Percentiles rank a stretch among this genome's conserved stretches.
Evolutionary conservation across 2,329 filamentous ascomycete genomes (phyloP).

Genomic region (Parastagonospora avenae): DNA sequence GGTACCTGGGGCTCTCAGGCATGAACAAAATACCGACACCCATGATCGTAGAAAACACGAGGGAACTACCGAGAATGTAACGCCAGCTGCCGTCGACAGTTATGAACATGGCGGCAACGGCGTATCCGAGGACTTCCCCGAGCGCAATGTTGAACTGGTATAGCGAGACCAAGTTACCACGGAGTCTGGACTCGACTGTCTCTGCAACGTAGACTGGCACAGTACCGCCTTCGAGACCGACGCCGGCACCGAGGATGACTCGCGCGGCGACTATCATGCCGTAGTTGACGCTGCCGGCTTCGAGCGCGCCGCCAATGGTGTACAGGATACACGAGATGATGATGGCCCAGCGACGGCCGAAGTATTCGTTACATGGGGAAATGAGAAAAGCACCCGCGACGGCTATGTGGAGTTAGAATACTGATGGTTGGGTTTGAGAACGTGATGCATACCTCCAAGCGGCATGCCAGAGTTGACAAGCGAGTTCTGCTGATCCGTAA

Average conservation of each 20-base stretch:
- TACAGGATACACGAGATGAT: conserved; percentile 72
- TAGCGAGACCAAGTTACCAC: conserved; percentile 74
- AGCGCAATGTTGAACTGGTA: conserved; percentile 80
- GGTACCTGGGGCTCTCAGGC: conserved; percentile 70
- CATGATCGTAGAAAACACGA: conserved; percentile 71
- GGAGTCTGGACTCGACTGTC: conserved; percentile 68
- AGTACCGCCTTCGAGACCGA: conserved; percentile 75
- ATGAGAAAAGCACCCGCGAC: conserved; percentile 72
- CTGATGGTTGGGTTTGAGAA: no score
- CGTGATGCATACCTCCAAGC: conserved; percentile 54
- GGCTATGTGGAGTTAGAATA: conserved; percentile 47
- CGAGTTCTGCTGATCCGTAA: conserved; percentile 63
- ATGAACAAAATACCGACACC: conserved; percentile 71
- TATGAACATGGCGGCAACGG: conserved; percentile 74
- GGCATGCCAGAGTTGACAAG: conserved; percentile 74
- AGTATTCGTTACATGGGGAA: conserved; percentile 69
- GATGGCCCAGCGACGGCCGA: conserved; percentile 71
- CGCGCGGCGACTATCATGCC: conserved; percentile 73
- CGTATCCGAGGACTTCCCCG: conserved; percentile 75
- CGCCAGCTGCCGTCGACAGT: conserved; percentile 73
- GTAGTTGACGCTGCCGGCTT: conserved; percentile 70
- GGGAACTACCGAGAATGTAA: conserved; percentile 73
- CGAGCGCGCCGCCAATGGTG: conserved; percentile 70
- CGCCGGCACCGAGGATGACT: conserved; percentile 71
- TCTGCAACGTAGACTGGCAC: conserved; percentile 78